Percentiles rank a stretch among this genome's conserved stretches.
These are phyloP conservation scores for Colletotrichum somersetense DNA, from an alignment of 2,329 filamentous ascomycete genomes.

Conservation along the genomic window DNA sequence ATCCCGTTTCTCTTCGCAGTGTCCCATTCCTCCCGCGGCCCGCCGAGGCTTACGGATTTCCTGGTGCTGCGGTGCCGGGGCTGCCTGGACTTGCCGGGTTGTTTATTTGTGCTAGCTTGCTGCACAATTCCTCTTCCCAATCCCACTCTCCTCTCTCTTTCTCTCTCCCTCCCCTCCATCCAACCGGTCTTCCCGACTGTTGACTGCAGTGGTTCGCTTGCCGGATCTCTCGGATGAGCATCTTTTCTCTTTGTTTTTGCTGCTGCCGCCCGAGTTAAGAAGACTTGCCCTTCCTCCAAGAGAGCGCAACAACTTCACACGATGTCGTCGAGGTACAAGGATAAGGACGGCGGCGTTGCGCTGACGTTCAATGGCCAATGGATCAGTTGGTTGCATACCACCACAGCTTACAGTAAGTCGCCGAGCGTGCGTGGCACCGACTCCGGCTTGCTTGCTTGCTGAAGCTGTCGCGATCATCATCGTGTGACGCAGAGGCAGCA, in stretches of 20 bases:
- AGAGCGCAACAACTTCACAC: slow-evolving; percentile 21
- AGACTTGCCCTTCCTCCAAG: not conserved
- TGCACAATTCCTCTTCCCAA: slow-evolving; percentile 19
- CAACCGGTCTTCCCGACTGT: slow-evolving; percentile 12
- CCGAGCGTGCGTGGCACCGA: not conserved
- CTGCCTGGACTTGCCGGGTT: not conserved
- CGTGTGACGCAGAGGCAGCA: not conserved
- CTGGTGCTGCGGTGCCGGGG: not conserved
- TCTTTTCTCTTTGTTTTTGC: slow-evolving; percentile 34
- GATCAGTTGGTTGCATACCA: slow-evolving; percentile 90
- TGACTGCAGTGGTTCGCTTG: slow-evolving; percentile 16
- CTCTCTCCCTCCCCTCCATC: not conserved
- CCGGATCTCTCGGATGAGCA: slow-evolving; percentile 51
- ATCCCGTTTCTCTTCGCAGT: slow-evolving; percentile 9
- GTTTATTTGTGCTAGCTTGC: not conserved
- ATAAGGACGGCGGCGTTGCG: slow-evolving; percentile 72
- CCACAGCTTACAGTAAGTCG: slow-evolving; percentile 80
- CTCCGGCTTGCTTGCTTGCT: slow-evolving; percentile 5
- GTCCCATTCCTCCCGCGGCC: slow-evolving; percentile 13
- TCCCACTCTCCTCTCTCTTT: slow-evolving; percentile 4
- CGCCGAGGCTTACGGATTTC: slow-evolving; percentile 21
- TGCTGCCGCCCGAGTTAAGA: slow-evolving; percentile 19
- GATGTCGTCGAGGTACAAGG: slow-evolving; percentile 70
- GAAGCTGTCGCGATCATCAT: slow-evolving; percentile 7
- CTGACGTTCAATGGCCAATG: slow-evolving; percentile 84